These are phyloP conservation scores for Iberis pinnata DNA, from an alignment of 345 rosid genomes.

Conservation along the genomic window DNA sequence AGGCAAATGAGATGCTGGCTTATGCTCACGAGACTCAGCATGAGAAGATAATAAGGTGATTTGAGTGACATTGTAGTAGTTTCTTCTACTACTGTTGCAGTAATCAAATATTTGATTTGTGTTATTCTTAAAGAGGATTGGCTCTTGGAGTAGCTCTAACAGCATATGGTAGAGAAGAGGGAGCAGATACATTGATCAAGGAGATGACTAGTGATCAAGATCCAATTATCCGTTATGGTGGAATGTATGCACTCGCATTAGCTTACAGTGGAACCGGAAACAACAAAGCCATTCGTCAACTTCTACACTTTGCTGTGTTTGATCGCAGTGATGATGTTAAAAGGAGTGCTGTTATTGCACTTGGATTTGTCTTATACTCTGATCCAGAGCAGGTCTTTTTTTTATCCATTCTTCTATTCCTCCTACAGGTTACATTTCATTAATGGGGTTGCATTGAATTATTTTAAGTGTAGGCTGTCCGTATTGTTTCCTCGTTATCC, in stretches of 20 bases:
- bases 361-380: constrained; percentile 94
- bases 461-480: constrained; percentile 65
- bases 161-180: constrained; percentile 98
- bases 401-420: no score
- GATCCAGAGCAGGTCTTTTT: constrained; percentile 99
- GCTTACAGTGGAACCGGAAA: constrained; percentile 97
- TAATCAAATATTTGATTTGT: constrained; percentile 10
- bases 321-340: constrained; percentile 98
- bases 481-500: constrained; percentile 89
- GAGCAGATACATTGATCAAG: constrained; percentile 95
- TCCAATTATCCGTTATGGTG: constrained; percentile 97
- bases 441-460: constrained; percentile 15
- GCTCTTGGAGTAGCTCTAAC: constrained; percentile 97
- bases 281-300: constrained; percentile 97
- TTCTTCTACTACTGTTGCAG: not conserved
- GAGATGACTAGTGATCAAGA: constrained; percentile 98
- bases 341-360: constrained; percentile 96
- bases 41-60: constrained; percentile 95
- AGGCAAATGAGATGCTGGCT: constrained; percentile 95
- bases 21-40: constrained; percentile 99
- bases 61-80: no score
- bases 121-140: constrained; percentile 67
- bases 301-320: constrained; percentile 98
- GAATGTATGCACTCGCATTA: constrained; percentile 96
- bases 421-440: no score